Percentiles rank a stretch among this genome's conserved stretches.
Conservation (phyloP, 2,329 filamentous ascomycete species). For the Metarhizium humberi region DNA sequence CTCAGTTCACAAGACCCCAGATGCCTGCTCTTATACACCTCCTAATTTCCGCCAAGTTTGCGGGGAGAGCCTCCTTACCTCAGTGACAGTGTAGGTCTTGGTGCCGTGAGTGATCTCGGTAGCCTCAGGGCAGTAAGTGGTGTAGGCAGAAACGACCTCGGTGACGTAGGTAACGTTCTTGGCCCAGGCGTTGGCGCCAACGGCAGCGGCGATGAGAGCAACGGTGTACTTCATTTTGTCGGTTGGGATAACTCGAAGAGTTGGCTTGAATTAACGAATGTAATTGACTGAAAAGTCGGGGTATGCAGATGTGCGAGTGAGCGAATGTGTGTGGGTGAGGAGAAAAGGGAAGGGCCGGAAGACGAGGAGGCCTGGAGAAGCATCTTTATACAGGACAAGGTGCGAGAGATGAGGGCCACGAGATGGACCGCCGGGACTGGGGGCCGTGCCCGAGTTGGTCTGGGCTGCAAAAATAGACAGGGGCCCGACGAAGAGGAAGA, state of each 20-base stretch:
- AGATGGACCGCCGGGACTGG: conserved; percentile 12
- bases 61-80: conserved; percentile 29
- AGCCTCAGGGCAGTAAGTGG: conserved; percentile 63
- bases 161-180: conserved; percentile 49
- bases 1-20: not conserved
- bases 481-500: conserved; percentile 9
- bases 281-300: conserved; percentile 49
- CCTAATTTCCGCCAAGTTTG: not conserved
- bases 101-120: conserved; percentile 54
- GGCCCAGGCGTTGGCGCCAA: conserved; percentile 36
- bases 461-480: conserved; percentile 1
- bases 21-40: not conserved
- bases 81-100: conserved; percentile 61
- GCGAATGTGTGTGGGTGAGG: conserved; percentile 40
- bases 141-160: conserved; percentile 55
- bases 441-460: not conserved
- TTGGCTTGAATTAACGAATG: conserved; percentile 38
- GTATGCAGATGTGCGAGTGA: conserved; percentile 29
- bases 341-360: conserved; percentile 23
- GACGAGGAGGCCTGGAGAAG: conserved; percentile 26
- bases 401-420: conserved; percentile 8
- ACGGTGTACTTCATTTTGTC: conserved; percentile 58
- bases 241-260: conserved; percentile 33
- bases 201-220: conserved; percentile 43
- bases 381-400: conserved; percentile 37